A percentile compares a stretch with the other conserved stretches of the same genome.
These are phyloP conservation scores for Debaryomycetaceae sp. DNA, from an alignment of 1,139 yeast species.

Conservation along the genomic window DNA sequence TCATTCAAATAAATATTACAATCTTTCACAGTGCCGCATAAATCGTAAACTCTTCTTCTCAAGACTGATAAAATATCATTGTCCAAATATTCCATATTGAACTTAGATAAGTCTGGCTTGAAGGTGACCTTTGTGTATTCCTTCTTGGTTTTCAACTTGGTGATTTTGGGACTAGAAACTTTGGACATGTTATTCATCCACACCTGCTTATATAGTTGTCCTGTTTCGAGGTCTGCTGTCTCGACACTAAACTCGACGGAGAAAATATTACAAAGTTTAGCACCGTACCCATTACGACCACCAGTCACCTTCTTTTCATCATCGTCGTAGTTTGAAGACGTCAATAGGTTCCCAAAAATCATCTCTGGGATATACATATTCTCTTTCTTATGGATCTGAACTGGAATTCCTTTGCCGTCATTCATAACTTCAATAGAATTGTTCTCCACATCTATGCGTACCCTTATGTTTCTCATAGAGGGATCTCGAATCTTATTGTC, in stretches of 20 bases:
- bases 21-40: slow-evolving; percentile 92
- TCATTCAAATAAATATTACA: slow-evolving; percentile 79
- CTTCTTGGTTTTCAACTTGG: slow-evolving; percentile 52
- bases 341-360: slow-evolving; percentile 91
- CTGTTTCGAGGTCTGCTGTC: slow-evolving; percentile 75
- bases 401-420: slow-evolving; percentile 95
- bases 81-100: slow-evolving; percentile 80
- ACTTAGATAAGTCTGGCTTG: slow-evolving; percentile 81
- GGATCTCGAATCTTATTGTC: slow-evolving; percentile 97
- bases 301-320: slow-evolving; percentile 95
- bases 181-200: slow-evolving; percentile 88
- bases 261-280: slow-evolving; percentile 85
- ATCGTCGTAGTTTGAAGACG: slow-evolving; percentile 95
- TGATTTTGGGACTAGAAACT: slow-evolving; percentile 73
- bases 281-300: slow-evolving; percentile 99
- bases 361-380: slow-evolving; percentile 92
- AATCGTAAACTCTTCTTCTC: slow-evolving; percentile 90
- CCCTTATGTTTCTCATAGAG: slow-evolving; percentile 79
- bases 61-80: slow-evolving; percentile 79
- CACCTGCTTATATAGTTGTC: slow-evolving; percentile 66
- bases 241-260: slow-evolving; percentile 85
- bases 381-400: slow-evolving; percentile 90
- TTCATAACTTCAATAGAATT: slow-evolving; percentile 79
- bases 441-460: slow-evolving; percentile 69
- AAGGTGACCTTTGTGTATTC: slow-evolving; percentile 89